Base-by-base conservation (phyloP, 441 rosid species). In the Mallotus repandus region DNA sequence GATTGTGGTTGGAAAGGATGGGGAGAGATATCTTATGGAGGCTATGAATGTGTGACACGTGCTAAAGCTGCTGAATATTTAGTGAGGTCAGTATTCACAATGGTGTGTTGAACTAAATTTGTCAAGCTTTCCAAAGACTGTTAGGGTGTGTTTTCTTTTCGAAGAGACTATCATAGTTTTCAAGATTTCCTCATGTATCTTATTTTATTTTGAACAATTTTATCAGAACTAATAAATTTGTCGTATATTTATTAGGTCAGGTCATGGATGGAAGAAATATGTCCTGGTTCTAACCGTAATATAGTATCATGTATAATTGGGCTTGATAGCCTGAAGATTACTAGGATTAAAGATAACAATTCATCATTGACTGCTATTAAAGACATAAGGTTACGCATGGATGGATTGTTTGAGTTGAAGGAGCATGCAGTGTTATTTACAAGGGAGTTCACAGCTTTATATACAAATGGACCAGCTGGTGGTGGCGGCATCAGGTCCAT, bases 11-110 rank as follows among this genome's bases (percentile, higher is more conserved):
- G 99, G 99, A 89, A 92, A 86, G 81, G 81, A 75, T 94, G 98
- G 98, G 98, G 99, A 60, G 99, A 94, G 79, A 89, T 94, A 80
- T 94, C 99, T 1, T 94, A 94, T 83, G 97, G 96, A 78, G 99
- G 97, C 66, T 76, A 81, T 72, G 86, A 81, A 78, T 85, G 93
- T 76, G 82, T 89, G 60, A 78, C 81, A 81, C 97, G 97, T 70
- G 97, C 98, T 66, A 83, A 87, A 80, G 92, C 94, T 70, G 94
- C 99, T 71, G 99, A 94, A 72, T 87, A 81, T 81, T 83, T 94
- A 85, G 99, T 94, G 77, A 69, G 82, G 57, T 19, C 63, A 16
- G 70, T 52, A 25, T 67, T 75, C 49, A 60, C 56, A 21, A 73
- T 5, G 50, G 66, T 46, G 46, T 69, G 66, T 45, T 66, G 46